Evolutionary conservation across 257 asterid species (phyloP), one percentile per base, ranked within the genome.

Genomic region (Scutellaria barbata): DNA sequence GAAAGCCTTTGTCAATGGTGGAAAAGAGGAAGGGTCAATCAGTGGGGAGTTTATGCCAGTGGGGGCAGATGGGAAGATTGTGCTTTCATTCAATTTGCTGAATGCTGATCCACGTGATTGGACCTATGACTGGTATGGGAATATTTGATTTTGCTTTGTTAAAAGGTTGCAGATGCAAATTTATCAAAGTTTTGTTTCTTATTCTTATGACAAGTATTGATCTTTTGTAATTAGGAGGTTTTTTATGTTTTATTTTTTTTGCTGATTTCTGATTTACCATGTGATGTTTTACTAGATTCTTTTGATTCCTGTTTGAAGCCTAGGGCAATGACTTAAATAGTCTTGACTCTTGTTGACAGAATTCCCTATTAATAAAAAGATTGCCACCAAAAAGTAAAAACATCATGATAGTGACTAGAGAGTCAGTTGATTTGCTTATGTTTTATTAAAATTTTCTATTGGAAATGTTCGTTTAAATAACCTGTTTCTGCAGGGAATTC

Each of bases 11-110:
- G 82, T 85, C 72, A 89, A 92, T 77, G 98, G 98, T 65, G 96
- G 95, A 72, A 94, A 77, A 78, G 92, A 91, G 68, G 95, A 91
- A 77, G 96, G 92, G 25, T 78, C 86, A 3, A 84, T 95, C 67
- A 77, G 77, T 48, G 96, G 89, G 69, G 99, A 89, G 87, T 91
- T 94, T 84, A 91, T 94, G 96, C 99, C 98, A 0, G 92, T 89
- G n/a, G 99, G 94, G 65, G 93, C 96, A 5, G 99, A 95, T 82
- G 98, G 98, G 68, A 95, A 69, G 79, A 81, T 91, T 59, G 99
- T 92, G 80, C 91, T 95, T 71, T 95, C 99, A 2, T 95, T 89
- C 88, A 95, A 86, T 82, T 80, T 92, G 88, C 85, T 95, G 86
- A 95, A 95, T 85, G 82, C 96, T 60, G 85, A 92, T 74, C 98